Evolutionary conservation across 2,329 filamentous ascomycete species (phyloP).

Genomic region (Fusarium irregulare): DNA sequence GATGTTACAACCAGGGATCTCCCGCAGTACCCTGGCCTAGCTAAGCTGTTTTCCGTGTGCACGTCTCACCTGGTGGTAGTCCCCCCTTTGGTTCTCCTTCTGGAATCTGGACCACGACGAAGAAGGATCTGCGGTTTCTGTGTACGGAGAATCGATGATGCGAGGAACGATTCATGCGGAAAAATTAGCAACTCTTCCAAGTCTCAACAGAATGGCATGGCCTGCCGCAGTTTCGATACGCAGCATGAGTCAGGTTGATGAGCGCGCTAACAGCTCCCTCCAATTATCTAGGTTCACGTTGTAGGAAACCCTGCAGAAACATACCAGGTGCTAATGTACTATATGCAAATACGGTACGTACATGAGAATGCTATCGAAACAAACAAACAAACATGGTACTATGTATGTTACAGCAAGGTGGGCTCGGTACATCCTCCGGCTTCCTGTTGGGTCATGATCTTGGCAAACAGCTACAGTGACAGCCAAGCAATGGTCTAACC

Average conservation of each 20-base stretch:
- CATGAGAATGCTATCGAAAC: background rate
- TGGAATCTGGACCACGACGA: conserved; percentile 21
- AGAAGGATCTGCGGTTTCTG: conserved; percentile 40
- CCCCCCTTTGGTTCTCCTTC: conserved; percentile 14
- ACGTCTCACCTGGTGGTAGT: conserved; percentile 43
- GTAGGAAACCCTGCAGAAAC: conserved; percentile 18
- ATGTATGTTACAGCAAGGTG: conserved; percentile 6
- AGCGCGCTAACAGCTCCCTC: conserved; percentile 23
- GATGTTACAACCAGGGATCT: conserved; percentile 33
- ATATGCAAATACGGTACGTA: background rate
- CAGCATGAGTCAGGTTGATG: conserved; percentile 23
- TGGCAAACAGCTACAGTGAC: conserved; percentile 2
- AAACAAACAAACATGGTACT: conserved; percentile 5
- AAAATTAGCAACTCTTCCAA: conserved; percentile 15
- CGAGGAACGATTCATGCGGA: conserved; percentile 24
- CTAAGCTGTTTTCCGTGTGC: conserved; percentile 42
- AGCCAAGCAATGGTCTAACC: conserved; percentile 8
- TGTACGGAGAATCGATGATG: conserved; percentile 34
- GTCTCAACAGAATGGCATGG: conserved; percentile 31
- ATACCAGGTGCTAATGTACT: background rate
- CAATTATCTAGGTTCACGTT: conserved; percentile 21
- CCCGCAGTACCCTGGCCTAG: conserved; percentile 36
- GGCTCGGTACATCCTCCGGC: conserved; percentile 5
- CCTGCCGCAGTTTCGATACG: background rate
- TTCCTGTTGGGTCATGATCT: background rate